Percentiles rank a stretch among this genome's conserved stretches.
phyloP scores from a whole-genome alignment of 257 asterid species.

The Solanum gracilifrons region DNA sequence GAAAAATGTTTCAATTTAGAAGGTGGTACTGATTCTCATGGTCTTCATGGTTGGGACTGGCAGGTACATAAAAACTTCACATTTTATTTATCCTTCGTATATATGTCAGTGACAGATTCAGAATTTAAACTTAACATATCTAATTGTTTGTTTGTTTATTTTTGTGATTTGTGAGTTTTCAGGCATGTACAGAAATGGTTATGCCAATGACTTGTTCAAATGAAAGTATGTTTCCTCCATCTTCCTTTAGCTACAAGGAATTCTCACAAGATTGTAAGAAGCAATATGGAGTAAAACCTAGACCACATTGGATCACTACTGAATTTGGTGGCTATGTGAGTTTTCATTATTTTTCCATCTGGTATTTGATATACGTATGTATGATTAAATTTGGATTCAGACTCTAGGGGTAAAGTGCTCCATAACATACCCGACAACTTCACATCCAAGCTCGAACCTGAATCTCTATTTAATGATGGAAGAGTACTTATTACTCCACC shows the following conservation, averaged over 20 bases:
- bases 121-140: not conserved
- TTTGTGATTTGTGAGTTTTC: not conserved
- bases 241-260: conserved; percentile 40
- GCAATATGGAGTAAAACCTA: conserved; percentile 44
- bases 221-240: conserved; percentile 64
- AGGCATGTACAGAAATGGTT: conserved; percentile 90
- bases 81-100: not conserved
- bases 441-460: not conserved
- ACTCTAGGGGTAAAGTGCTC: not conserved
- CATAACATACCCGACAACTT: not conserved
- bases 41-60: conserved; percentile 68
- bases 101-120: not conserved
- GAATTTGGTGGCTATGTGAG: conserved; percentile 62
- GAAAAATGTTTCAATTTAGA: conserved; percentile 62
- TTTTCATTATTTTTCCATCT: not conserved
- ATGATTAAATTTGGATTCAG: not conserved
- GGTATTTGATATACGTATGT: not conserved
- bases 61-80: conserved; percentile 33
- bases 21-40: conserved; percentile 41
- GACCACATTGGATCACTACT: conserved; percentile 72
- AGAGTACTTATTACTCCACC: not conserved
- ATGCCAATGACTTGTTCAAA: conserved; percentile 59
- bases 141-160: not conserved
- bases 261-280: conserved; percentile 23
- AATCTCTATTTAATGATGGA: not conserved